Evolutionary conservation across 345 rosid genomes (phyloP), one percentile per base, ranked within the genome.

Genomic region (Barbarea vulgaris): DNA sequence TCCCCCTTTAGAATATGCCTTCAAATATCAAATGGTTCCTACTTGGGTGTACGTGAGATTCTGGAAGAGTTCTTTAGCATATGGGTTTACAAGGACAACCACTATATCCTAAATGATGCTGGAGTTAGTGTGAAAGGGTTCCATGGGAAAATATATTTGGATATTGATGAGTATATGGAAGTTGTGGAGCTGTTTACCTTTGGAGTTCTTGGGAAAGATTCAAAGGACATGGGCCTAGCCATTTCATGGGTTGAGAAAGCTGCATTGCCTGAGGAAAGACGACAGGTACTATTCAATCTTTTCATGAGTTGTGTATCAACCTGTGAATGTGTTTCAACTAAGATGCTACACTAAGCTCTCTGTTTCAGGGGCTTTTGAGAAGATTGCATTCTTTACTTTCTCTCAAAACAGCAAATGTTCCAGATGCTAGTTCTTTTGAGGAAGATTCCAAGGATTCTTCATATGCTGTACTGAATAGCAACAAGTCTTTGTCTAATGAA

Each of bases 181-280:
- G 82, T 87, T 69, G 91, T 83, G 64, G 97, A 91, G 85, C 52
- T 94, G 61, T 94, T 83, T 78, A 79, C 80, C 53, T 74, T 85
- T 61, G 86, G 86, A 65, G 75, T 89, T 64, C 89, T 94, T 41
- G 93, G 86, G 22, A 84, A 73, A 48, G 69, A 67, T 65, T 78
- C 84, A 65, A 80, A 79, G 21, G 87, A 91, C 70, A 33, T 86
- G 64, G 83, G 83, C 50, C 60, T 39, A 79, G 96, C 97, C 69
- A 76, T 91, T 73, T 76, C 91, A 56, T 91, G 98, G 98, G 85
- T 86, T 48, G 95, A 91, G 85, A 81, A 86, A 69, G 89, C 96
- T 82, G 76, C 83, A 30, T 61, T 94, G 74, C 95, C 96, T 8
- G 95, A 88, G 75, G 94, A 87, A 74, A 84, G 73, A 68, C 84